Evolutionary conservation across 1,284 basidiomycete species (phyloP).

Genomic region (Ustilago shanxiensis): DNA sequence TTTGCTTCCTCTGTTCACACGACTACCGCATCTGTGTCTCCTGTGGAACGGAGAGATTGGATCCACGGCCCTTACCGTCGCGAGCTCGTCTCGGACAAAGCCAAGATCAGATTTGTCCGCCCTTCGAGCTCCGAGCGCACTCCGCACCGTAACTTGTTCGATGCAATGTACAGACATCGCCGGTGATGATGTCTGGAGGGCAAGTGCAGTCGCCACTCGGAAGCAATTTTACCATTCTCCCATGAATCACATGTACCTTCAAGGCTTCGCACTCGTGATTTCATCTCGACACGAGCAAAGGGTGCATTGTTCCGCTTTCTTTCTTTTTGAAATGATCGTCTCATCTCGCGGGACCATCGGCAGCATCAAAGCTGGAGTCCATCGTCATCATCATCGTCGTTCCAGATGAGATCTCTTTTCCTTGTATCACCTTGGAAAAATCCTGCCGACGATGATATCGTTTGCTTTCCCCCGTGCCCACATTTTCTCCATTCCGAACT

Average conservation of each 20-base stretch:
- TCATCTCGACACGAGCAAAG: background rate
- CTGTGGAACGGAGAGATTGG: background rate
- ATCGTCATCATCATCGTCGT: background rate
- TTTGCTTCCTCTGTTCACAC: background rate
- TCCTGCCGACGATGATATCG: background rate
- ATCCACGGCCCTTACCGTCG: background rate
- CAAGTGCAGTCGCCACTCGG: background rate
- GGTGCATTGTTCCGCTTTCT: background rate
- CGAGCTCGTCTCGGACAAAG: background rate
- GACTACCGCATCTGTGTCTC: background rate
- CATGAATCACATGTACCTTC: background rate
- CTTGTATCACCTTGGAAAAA: background rate
- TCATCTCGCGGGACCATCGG: background rate
- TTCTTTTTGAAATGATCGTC: background rate
- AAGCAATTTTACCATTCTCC: background rate
- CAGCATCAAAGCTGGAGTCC: slow-evolving; percentile 6
- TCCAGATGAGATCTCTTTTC: background rate
- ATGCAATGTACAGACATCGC: background rate
- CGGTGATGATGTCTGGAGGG: background rate
- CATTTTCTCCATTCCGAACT: background rate
- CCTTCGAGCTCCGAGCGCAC: background rate
- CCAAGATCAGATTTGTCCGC: background rate
- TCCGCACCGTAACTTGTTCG: background rate
- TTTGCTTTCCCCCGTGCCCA: background rate
- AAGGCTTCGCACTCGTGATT: background rate